Evolutionary conservation across 2,329 filamentous ascomycete species (phyloP).

Genomic region (Aspergillus clavatus): DNA sequence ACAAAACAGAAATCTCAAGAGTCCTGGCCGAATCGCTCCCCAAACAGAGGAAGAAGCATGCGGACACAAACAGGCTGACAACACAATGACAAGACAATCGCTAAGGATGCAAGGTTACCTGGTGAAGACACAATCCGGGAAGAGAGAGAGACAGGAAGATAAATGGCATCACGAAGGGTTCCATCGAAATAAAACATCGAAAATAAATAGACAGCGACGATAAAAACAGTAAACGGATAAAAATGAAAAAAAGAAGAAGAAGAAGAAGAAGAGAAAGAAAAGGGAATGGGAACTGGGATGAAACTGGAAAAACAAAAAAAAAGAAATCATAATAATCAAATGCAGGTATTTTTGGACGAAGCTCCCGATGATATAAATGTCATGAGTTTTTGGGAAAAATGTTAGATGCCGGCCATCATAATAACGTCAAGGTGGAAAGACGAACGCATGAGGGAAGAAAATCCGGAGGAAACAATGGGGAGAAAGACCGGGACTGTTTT

Average conservation of each 20-base stretch:
- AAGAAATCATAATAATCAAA: slow-evolving; percentile 8
- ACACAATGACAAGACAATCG: neutral
- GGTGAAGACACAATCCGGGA: neutral
- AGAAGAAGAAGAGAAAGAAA: too few species aligned
- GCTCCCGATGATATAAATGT: neutral
- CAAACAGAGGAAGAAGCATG: neutral
- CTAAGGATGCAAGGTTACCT: slow-evolving; percentile 5
- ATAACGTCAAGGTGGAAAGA: slow-evolving; percentile 15
- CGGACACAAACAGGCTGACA: neutral
- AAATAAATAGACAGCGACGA: neutral
- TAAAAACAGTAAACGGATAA: neutral
- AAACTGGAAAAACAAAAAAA: neutral
- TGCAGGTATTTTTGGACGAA: too few species aligned
- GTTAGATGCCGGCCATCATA: slow-evolving; percentile 8
- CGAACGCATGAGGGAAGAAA: too few species aligned
- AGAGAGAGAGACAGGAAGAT: neutral
- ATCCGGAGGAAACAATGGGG: slow-evolving; percentile 19
- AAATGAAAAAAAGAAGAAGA: neutral
- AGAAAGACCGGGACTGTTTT: slow-evolving; percentile 1
- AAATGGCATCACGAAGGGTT: neutral
- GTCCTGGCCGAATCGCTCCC: slow-evolving; percentile 5
- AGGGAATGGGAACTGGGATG: too few species aligned
- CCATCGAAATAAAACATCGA: neutral
- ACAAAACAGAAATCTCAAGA: neutral
- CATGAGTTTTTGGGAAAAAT: slow-evolving; percentile 18